Evolutionary conservation across 371 early-diverging fungal genomes (phyloP), one percentile per base, ranked within the genome.

Genomic region (Circinella minor): DNA sequence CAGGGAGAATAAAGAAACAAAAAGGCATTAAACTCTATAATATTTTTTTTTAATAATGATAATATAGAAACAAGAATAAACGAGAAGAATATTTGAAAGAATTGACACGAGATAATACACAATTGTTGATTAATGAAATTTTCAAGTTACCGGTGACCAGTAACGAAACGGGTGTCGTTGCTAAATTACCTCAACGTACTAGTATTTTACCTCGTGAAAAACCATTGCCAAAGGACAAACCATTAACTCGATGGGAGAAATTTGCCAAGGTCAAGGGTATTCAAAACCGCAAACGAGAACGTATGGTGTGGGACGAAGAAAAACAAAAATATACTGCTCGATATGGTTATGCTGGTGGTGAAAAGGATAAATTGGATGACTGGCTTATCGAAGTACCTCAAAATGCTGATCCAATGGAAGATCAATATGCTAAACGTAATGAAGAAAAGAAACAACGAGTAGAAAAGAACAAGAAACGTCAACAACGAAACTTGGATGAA

Each of bases 181-280:
- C 95, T 6, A 73, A 82, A 57, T 88, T 98, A n/a, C 97, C 97
- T 14, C 80, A 77, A 14, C 87, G 89, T 20, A 85, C 76, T 9
- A 86, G 90, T 0, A 65, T 74, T 3, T 67, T 98, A 14, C 98
- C 99, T 36, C 91, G 99, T 72, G 96, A 95, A 66, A 97, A 98
- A 81, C 95, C 94, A 27, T 85, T 95, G 48, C 96, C 98, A 64
- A 93, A 93, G 81, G 92, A 88, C 49, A 93, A 93, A 77, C 89
- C 93, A 38, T 78, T 89, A 82, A 99, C 99, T 7, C 91, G 95
- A 74, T 99, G 99, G 99, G 99, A 99, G 85, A 94, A 93, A 88
- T 99, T 99, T 84, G 99, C 99, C 69, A 93, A 95, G 80, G 86
- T 88, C 72, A 99, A 99, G 87, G 99, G 99, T 34, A 99, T 99